These are phyloP conservation scores for Petrea volubilis DNA, from an alignment of 257 asterid species.

Conservation along the genomic window DNA sequence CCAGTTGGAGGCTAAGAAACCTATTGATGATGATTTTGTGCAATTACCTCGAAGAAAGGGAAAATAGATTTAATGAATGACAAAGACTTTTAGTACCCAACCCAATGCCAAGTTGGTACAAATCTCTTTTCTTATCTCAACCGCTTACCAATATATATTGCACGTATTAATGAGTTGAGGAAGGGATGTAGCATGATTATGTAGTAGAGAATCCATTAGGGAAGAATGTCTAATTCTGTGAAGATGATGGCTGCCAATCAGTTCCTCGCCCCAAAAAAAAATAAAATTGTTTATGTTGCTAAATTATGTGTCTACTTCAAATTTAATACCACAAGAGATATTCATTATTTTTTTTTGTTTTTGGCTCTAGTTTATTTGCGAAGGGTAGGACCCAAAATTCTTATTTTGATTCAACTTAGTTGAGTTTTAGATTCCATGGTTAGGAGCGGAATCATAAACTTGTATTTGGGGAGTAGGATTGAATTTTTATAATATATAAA, in stretches of 20 bases:
- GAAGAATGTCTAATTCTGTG: background rate
- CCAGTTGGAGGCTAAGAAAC: too few relatives aligned
- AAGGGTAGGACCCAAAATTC: background rate
- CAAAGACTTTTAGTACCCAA: conserved; percentile 2
- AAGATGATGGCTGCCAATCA: conserved; percentile 2
- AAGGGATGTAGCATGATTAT: too few relatives aligned
- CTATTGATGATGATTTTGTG: background rate
- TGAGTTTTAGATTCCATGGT: too few relatives aligned
- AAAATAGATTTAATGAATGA: conserved; percentile 13
- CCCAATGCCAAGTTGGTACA: background rate
- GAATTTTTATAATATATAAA: too few relatives aligned
- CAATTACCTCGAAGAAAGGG: background rate
- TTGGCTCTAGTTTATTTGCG: background rate
- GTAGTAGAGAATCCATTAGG: too few relatives aligned
- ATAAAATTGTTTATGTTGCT: conserved; percentile 9
- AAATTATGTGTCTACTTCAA: conserved; percentile 11
- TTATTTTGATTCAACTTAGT: background rate
- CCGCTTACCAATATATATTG: background rate
- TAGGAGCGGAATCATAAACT: too few relatives aligned
- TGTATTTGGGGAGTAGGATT: too few relatives aligned
- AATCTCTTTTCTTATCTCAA: conserved; percentile 13
- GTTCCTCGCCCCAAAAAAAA: conserved; percentile 8
- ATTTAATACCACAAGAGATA: conserved; percentile 11
- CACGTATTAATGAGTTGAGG: too few relatives aligned
- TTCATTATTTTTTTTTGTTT: background rate